Conservation (phyloP, 1,284 basidiomycete species). For the Rhodotorula mucilaginosa region DNA sequence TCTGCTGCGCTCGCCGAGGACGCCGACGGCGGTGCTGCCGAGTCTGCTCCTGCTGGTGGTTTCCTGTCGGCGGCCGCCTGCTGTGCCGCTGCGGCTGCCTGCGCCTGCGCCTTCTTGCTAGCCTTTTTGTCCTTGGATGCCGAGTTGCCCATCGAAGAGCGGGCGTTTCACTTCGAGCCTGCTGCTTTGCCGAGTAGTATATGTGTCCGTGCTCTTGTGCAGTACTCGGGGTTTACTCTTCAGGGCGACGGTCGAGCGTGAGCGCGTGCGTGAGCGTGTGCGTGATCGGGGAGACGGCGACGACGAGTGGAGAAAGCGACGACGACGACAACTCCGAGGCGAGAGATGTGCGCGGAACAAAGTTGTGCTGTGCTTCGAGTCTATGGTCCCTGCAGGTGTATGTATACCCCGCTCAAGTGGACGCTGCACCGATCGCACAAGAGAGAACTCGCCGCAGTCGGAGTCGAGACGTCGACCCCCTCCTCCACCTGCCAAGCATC, state of each 20-base stretch:
- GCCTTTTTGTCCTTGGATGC: slow-evolving; percentile 37
- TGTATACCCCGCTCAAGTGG: too few species aligned
- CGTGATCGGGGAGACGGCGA: background rate
- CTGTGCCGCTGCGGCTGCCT: background rate
- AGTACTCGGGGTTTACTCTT: too few species aligned
- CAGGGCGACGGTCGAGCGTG: background rate
- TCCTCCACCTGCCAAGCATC: too few species aligned
- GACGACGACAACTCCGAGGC: too few species aligned
- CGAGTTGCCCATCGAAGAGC: slow-evolving; percentile 27
- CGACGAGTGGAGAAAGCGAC: background rate
- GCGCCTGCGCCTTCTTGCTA: background rate
- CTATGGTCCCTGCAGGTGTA: too few species aligned
- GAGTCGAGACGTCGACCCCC: too few species aligned
- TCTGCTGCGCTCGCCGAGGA: background rate
- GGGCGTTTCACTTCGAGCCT: background rate
- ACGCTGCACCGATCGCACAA: too few species aligned
- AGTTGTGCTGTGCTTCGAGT: too few species aligned
- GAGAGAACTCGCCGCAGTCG: too few species aligned
- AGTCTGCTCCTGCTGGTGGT: background rate
- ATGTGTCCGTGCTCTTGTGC: too few species aligned
- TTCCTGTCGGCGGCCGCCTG: background rate
- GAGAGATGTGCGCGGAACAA: too few species aligned
- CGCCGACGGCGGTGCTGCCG: background rate
- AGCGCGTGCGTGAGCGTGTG: background rate
- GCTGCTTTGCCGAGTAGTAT: background rate